Base-by-base conservation (phyloP, 495 filamentous ascomycete species). In the Tuber aestivum region DNA sequence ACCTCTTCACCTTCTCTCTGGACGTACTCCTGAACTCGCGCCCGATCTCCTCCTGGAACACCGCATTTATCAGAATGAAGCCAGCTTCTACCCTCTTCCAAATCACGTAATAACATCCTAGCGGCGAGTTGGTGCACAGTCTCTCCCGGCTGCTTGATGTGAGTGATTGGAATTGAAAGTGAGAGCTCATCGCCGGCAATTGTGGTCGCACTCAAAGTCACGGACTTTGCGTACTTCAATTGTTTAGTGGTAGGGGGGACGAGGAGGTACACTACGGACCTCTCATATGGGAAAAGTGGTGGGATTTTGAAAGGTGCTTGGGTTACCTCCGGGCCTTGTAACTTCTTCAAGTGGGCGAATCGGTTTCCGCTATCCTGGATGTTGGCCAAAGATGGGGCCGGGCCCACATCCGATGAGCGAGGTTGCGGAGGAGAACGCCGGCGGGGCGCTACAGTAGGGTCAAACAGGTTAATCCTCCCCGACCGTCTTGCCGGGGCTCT, bases 51-150 rank as follows among this genome's bases (percentile, higher is more conserved):
- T 38, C 37, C 69, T 32, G 44, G 16, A 38, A 70, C 65, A 1
- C 68, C 72, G n/a, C 69, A 42, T 14, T 40, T 70, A 21, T n/a
- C 69, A n/a, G 56, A n/a, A 71, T 83, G 81, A 48, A 93, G 83
- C 91, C 91, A 93, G 61, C 91, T 90, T 37, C 88, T 85, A 1
- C 87, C 88, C 79, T 91, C 88, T 80, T 93, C 91, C 0, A 94
- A 86, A 74, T 93, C 91, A 14, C 86, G 82, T 18, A 91, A 84
- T 2, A 89, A 89, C 82, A 91, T 91, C 70, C 87, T 87, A 0
- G 90, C 90, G 1, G 90, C 91, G 0, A 94, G 87, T 77, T 92
- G 89, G 80, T 94, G 91, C 71, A 94, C 88, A 0, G 88, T 92
- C 73, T 89, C 84, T 3, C 86, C 87, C 35, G 84, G 84, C 1